Base-by-base conservation (phyloP, 2,329 filamentous ascomycete genomes). In the Sarocladium strictum region DNA sequence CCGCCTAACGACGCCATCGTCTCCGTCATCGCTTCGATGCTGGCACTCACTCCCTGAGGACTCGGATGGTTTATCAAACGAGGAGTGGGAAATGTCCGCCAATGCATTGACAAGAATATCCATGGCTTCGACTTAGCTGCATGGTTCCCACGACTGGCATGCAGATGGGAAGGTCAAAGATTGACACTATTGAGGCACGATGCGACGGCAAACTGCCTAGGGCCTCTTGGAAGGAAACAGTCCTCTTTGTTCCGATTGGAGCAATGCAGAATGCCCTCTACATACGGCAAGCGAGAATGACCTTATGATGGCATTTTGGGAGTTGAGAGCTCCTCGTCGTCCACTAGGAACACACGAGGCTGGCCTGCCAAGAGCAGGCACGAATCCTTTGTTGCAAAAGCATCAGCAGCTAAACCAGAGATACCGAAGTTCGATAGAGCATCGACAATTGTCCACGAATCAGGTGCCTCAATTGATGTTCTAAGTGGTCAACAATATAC, bases 1-100 rank as follows among this genome's bases (percentile, higher is more conserved):
- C 84, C 66, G 72, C 71, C 40, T 80, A 57, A 84, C 91, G 59
- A 82, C 91, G 58, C 85, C 87, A 58, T 94, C 90, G n/a, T 91
- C 89, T 27, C 24, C 43, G n/a, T 47, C 43, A 47, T 29, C 24
- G 24, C 23, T 26, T 47, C n/a, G 3, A 21, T 47, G 5, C 12
- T 47, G 23, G 17, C 7, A 24, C 12, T 21, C 40, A 43, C n/a
- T n/a, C 17, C 17, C 4, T 29, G 23, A 47, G 24, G 43, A 7
- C 43, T 47, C 24, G 5, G 29, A 47, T 17, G 21, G n/a, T 21
- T n/a, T 43, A 14, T 23, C 17, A 17, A 4, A 19, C n/a, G 14
- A 43, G 21, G 14, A 43, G 10, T 43, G 38, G 38, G 10, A 7
- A 43, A 14, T 11, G 5, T 38, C 12, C n/a, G 9, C 35, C 9